Conservation (phyloP, 225 moss, liverwort and hornwort genomes). For the Antitrichia curtipendula region DNA sequence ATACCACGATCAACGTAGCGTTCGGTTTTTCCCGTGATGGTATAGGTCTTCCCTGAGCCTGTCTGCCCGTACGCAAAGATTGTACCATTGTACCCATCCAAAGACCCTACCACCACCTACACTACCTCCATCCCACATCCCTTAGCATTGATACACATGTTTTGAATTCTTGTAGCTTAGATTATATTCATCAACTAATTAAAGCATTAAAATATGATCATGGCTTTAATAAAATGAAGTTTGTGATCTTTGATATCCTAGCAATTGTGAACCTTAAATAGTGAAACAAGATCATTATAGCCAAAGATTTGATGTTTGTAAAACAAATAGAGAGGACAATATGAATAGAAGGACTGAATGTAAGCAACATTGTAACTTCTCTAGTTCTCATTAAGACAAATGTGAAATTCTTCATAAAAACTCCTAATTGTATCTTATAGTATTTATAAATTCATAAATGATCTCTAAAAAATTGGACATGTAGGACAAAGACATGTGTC, state of each 20-base stretch:
- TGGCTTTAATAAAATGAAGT: not conserved
- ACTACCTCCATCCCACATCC: not conserved
- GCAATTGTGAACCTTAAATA: not conserved
- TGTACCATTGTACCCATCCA: constrained; percentile 88
- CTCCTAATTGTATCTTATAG: not conserved
- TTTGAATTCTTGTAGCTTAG: not conserved
- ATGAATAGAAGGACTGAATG: not conserved
- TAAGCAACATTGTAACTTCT: not conserved
- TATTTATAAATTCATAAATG: fast-evolving
- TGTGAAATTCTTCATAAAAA: not conserved
- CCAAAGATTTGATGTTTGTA: not conserved
- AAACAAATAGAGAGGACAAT: not conserved
- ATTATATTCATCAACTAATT: not conserved
- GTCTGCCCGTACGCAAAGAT: constrained; percentile 87
- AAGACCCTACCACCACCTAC: constrained; percentile 64
- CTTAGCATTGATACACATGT: not conserved
- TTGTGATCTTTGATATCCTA: not conserved
- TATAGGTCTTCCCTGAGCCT: constrained; percentile 79
- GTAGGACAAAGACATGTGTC: fast-evolving
- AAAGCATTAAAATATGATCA: not conserved
- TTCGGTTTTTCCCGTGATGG: constrained; percentile 59
- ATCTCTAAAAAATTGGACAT: no score
- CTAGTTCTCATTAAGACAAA: not conserved
- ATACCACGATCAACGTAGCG: constrained; percentile 71
- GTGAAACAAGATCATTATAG: not conserved